Conservation (phyloP, 176 grass and related monocot species). For the Rhipidocladum racemiflorum region DNA sequence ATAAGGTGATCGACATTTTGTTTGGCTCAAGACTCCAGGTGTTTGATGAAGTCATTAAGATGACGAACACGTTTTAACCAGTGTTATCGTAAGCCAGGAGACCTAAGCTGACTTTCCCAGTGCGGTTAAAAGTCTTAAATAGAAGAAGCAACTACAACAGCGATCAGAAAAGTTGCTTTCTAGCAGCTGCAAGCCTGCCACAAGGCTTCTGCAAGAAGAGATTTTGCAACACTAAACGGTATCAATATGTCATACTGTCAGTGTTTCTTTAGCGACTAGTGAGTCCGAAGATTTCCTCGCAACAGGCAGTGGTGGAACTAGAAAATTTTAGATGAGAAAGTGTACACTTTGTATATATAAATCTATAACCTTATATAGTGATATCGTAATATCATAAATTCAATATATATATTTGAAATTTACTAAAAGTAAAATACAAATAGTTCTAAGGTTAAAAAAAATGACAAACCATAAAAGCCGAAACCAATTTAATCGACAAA, state of each 20-base stretch:
- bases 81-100: neutral
- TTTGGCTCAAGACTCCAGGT: neutral
- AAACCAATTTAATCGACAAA: no score
- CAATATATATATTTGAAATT: no score
- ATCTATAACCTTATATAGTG: no score
- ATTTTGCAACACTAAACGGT: neutral
- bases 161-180: neutral
- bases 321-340: no score
- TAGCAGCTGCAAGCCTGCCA: neutral
- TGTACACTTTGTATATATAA: no score
- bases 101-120: neutral
- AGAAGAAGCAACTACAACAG: neutral
- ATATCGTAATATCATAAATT: no score
- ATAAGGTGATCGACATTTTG: neutral
- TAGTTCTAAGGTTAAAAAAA: no score
- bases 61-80: neutral
- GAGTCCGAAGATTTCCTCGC: neutral
- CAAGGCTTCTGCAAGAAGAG: neutral
- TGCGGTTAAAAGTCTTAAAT: neutral
- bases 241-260: neutral
- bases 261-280: neutral
- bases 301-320: no score
- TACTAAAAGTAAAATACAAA: no score
- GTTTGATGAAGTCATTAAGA: neutral
- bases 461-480: no score